phyloP scores from a whole-genome alignment of 768 basidiomycete species.

The Hygrocybe punicea region DNA sequence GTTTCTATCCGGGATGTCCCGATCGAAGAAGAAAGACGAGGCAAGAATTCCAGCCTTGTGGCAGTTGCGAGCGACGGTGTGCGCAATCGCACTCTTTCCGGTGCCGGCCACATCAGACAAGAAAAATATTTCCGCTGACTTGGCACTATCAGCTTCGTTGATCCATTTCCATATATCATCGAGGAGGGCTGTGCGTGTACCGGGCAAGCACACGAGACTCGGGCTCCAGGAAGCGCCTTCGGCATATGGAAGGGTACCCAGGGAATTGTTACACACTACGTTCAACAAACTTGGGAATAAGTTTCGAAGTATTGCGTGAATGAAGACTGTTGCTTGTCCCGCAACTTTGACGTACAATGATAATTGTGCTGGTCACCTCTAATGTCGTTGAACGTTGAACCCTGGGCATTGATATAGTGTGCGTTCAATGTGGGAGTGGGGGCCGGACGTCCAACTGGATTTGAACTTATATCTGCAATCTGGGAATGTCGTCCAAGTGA shows the following conservation, averaged over 20 bases:
- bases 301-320: too few species aligned
- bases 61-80: conserved; percentile 17
- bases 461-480: too few species aligned
- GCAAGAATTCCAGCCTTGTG: conserved; percentile 9
- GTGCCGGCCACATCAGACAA: conserved; percentile 18
- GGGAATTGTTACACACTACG: background rate
- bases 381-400: too few species aligned
- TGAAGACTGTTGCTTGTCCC: too few species aligned
- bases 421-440: too few species aligned
- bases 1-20: conserved; percentile 9
- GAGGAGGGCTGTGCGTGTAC: conserved; percentile 9
- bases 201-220: conserved; percentile 7
- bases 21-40: conserved; percentile 24
- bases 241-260: conserved; percentile 6
- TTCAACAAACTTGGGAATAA: too few species aligned
- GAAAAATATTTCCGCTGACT: conserved; percentile 12
- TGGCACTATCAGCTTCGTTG: background rate
- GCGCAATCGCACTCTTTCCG: conserved; percentile 23
- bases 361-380: too few species aligned
- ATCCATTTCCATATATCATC: conserved; percentile 13
- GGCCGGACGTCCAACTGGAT: too few species aligned
- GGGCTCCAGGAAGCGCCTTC: conserved; percentile 14
- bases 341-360: background rate
- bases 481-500: too few species aligned
- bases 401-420: too few species aligned